Conservation (phyloP, 495 filamentous ascomycete species). For the Daldinia vernicosa region DNA sequence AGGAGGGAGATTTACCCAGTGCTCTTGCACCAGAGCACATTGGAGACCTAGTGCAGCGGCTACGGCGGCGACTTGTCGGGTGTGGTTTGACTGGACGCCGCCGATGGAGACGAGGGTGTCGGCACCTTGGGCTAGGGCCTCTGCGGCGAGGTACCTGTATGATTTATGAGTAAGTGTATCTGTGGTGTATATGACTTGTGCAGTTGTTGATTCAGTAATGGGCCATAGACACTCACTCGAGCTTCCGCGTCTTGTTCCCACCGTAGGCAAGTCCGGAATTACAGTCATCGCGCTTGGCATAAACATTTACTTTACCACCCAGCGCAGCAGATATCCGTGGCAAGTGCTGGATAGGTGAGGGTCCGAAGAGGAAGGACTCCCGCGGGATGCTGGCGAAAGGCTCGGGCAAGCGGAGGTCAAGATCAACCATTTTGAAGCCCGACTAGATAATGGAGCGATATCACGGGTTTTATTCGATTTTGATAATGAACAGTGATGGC, state of each 20-base stretch:
- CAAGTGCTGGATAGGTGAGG: conserved; percentile 68
- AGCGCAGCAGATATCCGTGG: conserved; percentile 66
- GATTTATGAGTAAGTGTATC: not conserved
- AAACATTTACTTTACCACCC: conserved; percentile 62
- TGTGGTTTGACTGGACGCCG: conserved; percentile 73
- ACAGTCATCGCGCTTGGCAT: conserved; percentile 70
- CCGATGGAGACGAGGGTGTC: conserved; percentile 70
- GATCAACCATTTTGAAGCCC: conserved; percentile 23
- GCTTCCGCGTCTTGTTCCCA: conserved; percentile 72
- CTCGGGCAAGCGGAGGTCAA: conserved; percentile 57
- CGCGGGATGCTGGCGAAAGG: conserved; percentile 68
- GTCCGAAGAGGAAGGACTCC: conserved; percentile 61
- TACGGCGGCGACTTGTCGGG: conserved; percentile 67
- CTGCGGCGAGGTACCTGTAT: conserved; percentile 61
- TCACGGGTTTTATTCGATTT: not conserved
- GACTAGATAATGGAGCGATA: not conserved
- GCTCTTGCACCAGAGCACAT: conserved; percentile 66
- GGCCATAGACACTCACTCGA: conserved; percentile 58
- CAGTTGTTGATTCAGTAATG: not conserved
- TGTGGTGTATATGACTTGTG: not conserved
- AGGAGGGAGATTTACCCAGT: conserved; percentile 63
- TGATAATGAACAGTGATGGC: not conserved
- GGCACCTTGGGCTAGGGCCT: conserved; percentile 62
- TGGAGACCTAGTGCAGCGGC: conserved; percentile 62
- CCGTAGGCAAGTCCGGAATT: conserved; percentile 70